Evolutionary conservation across 2,329 filamentous ascomycete genomes (phyloP), one percentile per base, ranked within the genome.

Genomic region (Aspergillus udagawae): DNA sequence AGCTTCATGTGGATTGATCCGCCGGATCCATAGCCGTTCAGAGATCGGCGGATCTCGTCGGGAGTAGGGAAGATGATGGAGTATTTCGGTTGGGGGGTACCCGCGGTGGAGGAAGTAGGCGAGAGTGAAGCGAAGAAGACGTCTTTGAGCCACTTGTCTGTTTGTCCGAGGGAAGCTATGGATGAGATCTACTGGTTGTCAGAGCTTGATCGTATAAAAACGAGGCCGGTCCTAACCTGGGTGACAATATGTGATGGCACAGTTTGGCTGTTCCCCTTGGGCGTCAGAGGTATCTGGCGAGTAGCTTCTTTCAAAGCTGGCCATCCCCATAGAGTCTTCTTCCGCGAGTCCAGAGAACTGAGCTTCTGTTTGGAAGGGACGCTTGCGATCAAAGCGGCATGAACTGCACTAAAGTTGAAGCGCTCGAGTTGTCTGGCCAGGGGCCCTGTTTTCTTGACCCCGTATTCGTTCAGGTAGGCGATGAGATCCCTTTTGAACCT

Each of bases 1-100:
- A 86, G 84, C 68, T 91, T 94, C 66, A 86, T 90, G 67, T 96
- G 91, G 55, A 96, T 94, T 0, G 91, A 93, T 1, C 75, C 82
- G 0, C 92, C 92, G 0, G 90, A 90, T 2, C 67, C 73, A 67
- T 96, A 96, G 5, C 92, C 92, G 66, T 92, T 88, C 0, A 96
- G 71, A 0, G 88, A 92, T 44, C 78, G 78, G 17, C 90, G 84
- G 56, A 96, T 89, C 69, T 96, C 91, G 53, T 89, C 82, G 0
- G 88, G 79, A 0, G 91, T 93, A 0, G 92, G 92, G 63, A 93
- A 96, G 4, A 96, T 82, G 41, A 96, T 80, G 51, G 86, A 88
- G 73, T 89, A 87, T 4, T 74, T 78, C 0, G 86, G 81, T 21
- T 72, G 74, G 1, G 27, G 20, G 5, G 44, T 29, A 12, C 20